Conservation (phyloP, 192 early-diverging fungal species). For the Mortierella alpina region DNA sequence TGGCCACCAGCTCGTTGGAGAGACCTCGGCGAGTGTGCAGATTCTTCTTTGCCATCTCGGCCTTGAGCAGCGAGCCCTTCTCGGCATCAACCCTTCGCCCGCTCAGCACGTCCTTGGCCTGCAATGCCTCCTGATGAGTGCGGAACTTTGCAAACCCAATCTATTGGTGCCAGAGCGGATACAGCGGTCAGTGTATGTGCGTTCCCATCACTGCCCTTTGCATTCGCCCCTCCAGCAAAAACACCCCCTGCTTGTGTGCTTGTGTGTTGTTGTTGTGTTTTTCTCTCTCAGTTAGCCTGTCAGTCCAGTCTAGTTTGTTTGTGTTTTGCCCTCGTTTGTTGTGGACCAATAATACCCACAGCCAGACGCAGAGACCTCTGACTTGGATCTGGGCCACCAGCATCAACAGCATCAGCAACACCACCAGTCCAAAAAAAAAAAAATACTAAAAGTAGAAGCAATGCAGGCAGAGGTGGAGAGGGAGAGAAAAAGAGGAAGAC, state of each 20-base stretch:
- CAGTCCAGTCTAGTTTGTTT: too few species aligned
- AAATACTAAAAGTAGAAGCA: slow-evolving; percentile 5
- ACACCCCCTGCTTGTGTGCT: neutral
- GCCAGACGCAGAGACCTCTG: too few species aligned
- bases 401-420: neutral
- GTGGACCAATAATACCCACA: too few species aligned
- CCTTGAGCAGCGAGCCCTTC: slow-evolving; percentile 88
- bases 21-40: slow-evolving; percentile 90
- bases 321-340: too few species aligned
- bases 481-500: neutral
- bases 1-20: slow-evolving; percentile 54
- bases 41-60: slow-evolving; percentile 99
- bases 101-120: slow-evolving; percentile 92
- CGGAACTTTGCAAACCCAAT: slow-evolving; percentile 99
- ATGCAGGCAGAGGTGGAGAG: neutral
- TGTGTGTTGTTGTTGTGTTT: slow-evolving; percentile 19
- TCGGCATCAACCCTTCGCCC: slow-evolving; percentile 93
- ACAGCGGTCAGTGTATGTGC: neutral
- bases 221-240: neutral
- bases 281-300: neutral
- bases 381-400: neutral
- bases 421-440: slow-evolving; percentile 5
- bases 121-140: slow-evolving; percentile 88
- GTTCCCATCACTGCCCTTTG: neutral
- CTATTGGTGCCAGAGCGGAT: slow-evolving; percentile 53